Evolutionary conservation across 2,329 filamentous ascomycete genomes (phyloP).

Genomic region (Tolypocladium ovalisporum): DNA sequence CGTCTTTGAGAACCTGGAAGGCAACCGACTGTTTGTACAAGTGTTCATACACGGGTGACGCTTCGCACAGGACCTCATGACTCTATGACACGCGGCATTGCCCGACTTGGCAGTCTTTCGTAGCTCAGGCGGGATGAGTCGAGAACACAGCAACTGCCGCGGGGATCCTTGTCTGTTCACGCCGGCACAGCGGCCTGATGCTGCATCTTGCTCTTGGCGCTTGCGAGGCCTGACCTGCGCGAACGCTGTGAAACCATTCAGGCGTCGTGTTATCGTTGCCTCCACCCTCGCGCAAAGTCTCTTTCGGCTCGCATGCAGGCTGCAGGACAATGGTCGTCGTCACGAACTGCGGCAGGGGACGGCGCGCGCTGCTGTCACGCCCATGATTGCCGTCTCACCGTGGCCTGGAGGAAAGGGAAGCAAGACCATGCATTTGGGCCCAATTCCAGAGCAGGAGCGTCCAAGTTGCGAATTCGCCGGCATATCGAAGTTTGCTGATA

Average conservation of each 20-base stretch:
- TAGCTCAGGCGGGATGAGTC: neutral
- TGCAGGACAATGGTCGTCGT: neutral
- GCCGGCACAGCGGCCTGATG: neutral
- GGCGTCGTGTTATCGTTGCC: neutral
- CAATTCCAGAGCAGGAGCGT: no score
- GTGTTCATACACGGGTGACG: neutral
- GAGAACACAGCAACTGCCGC: neutral
- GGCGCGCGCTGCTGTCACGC: neutral
- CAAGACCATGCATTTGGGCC: no score
- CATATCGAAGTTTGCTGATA: neutral
- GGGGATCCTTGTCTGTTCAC: neutral
- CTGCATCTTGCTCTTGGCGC: neutral
- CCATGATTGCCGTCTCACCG: neutral
- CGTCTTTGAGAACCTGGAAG: no score
- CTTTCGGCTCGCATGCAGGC: neutral
- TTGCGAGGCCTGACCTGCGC: neutral
- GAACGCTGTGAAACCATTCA: neutral
- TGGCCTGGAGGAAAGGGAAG: no score
- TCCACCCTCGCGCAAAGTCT: neutral
- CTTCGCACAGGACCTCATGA: neutral
- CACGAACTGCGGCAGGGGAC: neutral
- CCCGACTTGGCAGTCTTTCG: neutral
- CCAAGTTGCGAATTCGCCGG: neutral
- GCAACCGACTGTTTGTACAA: no score
- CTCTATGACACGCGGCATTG: neutral